These are phyloP conservation scores for Aphelidium insulamus DNA, from an alignment of 371 early-diverging fungal species.

Conservation along the genomic window DNA sequence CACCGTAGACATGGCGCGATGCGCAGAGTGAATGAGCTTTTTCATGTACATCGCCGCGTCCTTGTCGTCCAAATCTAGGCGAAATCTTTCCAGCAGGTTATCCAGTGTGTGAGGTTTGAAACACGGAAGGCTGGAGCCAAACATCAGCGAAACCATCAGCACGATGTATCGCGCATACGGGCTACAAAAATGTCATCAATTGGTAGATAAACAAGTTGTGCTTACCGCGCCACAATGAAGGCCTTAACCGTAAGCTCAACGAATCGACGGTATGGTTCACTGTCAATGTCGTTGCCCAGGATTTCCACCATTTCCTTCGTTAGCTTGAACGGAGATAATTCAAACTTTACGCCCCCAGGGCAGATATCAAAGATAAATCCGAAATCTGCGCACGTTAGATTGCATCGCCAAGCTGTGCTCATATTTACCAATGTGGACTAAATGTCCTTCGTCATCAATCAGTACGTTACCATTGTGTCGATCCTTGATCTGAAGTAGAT, in stretches of 20 bases:
- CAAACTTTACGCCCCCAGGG: constrained; percentile 95
- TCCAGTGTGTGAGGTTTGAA: constrained; percentile 82
- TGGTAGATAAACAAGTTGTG: neutral
- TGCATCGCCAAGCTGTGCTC: neutral
- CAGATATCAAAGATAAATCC: constrained; percentile 98
- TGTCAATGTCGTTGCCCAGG: constrained; percentile 69
- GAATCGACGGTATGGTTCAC: constrained; percentile 67
- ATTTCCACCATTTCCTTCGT: constrained; percentile 95
- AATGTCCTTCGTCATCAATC: constrained; percentile 91
- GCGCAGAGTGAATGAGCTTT: constrained; percentile 65
- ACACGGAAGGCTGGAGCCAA: constrained; percentile 91
- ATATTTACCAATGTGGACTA: constrained; percentile 78
- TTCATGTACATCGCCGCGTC: constrained; percentile 88
- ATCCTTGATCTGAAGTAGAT: constrained; percentile 94
- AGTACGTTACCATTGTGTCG: constrained; percentile 99
- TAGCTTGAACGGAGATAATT: constrained; percentile 95
- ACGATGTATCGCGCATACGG: constrained; percentile 85
- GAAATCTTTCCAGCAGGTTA: constrained; percentile 75
- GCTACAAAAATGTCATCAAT: constrained; percentile 12
- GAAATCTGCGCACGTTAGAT: constrained; percentile 45
- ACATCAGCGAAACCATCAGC: constrained; percentile 74
- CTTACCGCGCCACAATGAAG: constrained; percentile 50
- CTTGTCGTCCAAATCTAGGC: constrained; percentile 67
- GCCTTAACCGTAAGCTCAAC: constrained; percentile 78
- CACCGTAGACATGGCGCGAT: constrained; percentile 70